Evolutionary conservation across 1,139 yeast species (phyloP).

Genomic region (Geotrichum citri-aurantii): DNA sequence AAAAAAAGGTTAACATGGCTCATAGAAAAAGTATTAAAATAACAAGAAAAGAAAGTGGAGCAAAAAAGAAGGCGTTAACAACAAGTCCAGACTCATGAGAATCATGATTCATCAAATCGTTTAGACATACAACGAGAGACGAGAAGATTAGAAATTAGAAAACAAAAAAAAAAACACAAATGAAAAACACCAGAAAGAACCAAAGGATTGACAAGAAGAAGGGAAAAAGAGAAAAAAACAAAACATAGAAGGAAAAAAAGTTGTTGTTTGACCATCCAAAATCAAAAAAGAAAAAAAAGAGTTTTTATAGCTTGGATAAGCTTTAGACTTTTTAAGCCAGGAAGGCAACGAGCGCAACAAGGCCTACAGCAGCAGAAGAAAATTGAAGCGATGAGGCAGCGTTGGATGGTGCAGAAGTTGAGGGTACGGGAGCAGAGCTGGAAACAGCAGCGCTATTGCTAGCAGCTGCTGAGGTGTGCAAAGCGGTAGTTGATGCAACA

Average conservation of each 20-base stretch:
- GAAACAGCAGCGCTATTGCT: background rate
- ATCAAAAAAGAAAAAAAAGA: background rate
- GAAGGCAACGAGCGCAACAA: background rate
- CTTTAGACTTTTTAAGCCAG: background rate
- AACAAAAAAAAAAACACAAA: background rate
- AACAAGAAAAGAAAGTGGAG: conserved; percentile 1
- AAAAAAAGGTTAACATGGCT: background rate
- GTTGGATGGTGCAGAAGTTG: background rate
- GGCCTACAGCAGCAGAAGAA: background rate
- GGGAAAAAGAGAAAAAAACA: background rate
- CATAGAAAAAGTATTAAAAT: background rate
- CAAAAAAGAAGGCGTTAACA: background rate
- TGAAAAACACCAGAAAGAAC: background rate
- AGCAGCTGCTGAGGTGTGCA: background rate
- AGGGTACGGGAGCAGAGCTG: background rate
- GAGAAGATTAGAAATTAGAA: background rate
- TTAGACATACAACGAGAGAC: background rate
- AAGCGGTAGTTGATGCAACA: background rate
- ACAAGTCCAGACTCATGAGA: background rate
- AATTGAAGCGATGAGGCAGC: background rate
- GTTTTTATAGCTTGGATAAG: background rate
- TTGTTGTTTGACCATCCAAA: background rate
- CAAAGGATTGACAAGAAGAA: background rate
- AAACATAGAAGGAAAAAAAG: background rate
- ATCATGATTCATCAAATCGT: background rate